Conservation (phyloP, 2,329 filamentous ascomycete species). For the Xylaria sp. region DNA sequence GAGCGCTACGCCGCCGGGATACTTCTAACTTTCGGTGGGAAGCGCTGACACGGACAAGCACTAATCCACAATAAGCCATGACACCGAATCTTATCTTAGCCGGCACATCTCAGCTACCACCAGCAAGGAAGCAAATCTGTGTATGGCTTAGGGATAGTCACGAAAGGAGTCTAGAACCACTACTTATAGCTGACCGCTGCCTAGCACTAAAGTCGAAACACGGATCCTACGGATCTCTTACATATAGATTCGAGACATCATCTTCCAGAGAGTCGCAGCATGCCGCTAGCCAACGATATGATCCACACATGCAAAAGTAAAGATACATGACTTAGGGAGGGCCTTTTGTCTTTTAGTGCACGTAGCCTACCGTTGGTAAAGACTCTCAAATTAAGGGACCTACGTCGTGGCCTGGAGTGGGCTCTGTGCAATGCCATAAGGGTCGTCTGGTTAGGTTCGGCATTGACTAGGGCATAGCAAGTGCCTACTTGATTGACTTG, state of each 20-base stretch:
- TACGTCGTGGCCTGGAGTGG: neutral
- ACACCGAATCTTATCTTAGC: neutral
- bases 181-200: neutral
- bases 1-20: slow-evolving; percentile 13
- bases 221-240: no score
- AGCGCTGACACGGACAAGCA: neutral
- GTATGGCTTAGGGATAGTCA: neutral
- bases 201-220: neutral
- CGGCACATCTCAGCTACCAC: slow-evolving; percentile 5
- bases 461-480: neutral
- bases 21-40: slow-evolving; percentile 9
- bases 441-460: neutral
- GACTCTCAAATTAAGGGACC: no score
- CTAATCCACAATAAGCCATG: neutral
- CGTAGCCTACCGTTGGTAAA: no score
- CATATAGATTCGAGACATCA: neutral
- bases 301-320: neutral
- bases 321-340: neutral
- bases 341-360: neutral
- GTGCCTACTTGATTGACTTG: no score
- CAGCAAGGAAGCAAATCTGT: neutral
- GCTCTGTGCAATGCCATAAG: neutral
- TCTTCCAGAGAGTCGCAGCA: neutral
- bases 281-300: neutral
- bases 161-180: neutral